phyloP scores from a whole-genome alignment of 2,329 filamentous ascomycete genomes.

The Neodidymelliopsis sp. region DNA sequence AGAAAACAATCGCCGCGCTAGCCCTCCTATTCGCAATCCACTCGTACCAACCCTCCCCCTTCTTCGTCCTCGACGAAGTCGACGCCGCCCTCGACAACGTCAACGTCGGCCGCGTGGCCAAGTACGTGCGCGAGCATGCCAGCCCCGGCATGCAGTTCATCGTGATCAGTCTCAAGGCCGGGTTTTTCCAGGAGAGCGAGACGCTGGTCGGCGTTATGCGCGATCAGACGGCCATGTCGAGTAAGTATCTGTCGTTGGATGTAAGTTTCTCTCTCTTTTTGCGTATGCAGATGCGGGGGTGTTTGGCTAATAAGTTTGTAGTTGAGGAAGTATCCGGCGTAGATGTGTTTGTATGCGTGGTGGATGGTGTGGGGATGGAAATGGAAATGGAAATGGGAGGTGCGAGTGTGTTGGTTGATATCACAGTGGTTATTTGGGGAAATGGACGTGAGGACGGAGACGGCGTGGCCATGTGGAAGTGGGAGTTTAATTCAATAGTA shows the following conservation, averaged over 20 bases:
- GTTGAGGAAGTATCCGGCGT: constrained; percentile 37
- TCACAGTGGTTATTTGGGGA: too few species aligned
- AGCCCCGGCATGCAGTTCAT: constrained; percentile 99
- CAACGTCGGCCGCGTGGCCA: constrained; percentile 94
- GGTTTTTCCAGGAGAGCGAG: constrained; percentile 95
- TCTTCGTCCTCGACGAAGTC: constrained; percentile 98
- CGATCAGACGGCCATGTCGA: constrained; percentile 93
- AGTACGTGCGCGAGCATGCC: constrained; percentile 93
- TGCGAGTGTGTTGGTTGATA: neutral
- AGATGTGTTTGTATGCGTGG: too few species aligned
- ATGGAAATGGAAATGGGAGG: too few species aligned
- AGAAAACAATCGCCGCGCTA: constrained; percentile 98
- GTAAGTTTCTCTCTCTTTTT: constrained; percentile 64
- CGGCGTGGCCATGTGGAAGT: too few species aligned
- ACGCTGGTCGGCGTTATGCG: constrained; percentile 94
- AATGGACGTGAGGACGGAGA: too few species aligned
- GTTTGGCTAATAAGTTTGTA: constrained; percentile 21
- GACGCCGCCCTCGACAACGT: constrained; percentile 98
- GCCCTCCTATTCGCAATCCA: constrained; percentile 97
- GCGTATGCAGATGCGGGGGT: neutral
- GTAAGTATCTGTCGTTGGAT: constrained; percentile 90
- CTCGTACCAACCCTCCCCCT: constrained; percentile 92
- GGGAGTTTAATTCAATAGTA: too few species aligned
- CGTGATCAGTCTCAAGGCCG: constrained; percentile 94
- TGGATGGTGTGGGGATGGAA: too few species aligned